These are phyloP conservation scores for Avena eriantha DNA, from an alignment of 176 grass and related monocot genomes.

Conservation along the genomic window DNA sequence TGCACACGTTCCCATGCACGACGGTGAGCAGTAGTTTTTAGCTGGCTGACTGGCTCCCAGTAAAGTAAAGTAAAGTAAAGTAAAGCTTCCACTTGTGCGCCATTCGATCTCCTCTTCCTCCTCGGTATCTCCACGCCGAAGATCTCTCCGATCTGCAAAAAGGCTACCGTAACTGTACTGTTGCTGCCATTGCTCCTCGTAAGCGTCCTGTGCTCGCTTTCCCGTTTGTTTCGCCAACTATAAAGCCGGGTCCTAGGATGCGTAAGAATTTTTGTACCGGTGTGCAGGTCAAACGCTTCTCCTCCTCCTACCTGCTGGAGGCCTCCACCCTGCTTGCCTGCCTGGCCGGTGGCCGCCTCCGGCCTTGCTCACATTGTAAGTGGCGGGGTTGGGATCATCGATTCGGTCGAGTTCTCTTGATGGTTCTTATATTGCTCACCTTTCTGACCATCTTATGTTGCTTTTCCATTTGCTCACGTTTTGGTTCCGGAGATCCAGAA, in stretches of 20 bases:
- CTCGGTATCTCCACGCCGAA: conserved; percentile 52
- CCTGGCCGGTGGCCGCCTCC: background rate
- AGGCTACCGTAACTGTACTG: background rate
- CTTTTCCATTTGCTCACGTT: background rate
- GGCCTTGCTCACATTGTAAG: conserved; percentile 37
- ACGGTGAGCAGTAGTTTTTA: conserved; percentile 54
- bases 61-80: conserved; percentile 4
- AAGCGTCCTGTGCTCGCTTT: background rate
- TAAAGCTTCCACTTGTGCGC: conserved; percentile 43
- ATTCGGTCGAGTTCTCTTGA: background rate
- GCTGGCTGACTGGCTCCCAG: conserved; percentile 1
- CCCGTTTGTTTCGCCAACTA: conserved; percentile 27
- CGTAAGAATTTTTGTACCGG: conserved; percentile 41
- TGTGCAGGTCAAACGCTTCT: conserved; percentile 28
- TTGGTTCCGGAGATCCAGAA: conserved; percentile 32
- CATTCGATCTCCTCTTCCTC: conserved; percentile 54
- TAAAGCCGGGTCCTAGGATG: conserved; percentile 33
- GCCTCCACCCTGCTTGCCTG: background rate
- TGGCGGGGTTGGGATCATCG: background rate
- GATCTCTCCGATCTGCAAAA: conserved; percentile 42
- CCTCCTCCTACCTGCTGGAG: background rate
- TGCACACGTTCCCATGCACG: conserved; percentile 33
- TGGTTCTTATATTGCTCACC: background rate
- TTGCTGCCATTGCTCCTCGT: conserved; percentile 25
- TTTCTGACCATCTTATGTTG: background rate